Conservation (phyloP, 1,284 basidiomycete genomes). For the Sphagnurus paluster region DNA sequence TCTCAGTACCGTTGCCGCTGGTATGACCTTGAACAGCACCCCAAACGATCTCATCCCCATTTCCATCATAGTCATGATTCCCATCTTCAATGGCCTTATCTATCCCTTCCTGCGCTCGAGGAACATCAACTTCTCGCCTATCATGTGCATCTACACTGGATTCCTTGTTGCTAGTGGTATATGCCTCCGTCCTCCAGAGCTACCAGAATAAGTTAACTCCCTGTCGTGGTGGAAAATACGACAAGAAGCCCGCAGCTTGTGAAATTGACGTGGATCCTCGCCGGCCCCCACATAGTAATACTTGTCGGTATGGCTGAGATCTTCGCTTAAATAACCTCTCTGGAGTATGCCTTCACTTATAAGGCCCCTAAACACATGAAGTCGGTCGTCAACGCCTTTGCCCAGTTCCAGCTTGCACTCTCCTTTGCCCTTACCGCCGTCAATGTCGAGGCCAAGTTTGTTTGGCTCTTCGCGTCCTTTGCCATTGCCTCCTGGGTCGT, state of each 20-base stretch:
- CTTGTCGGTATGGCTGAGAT: conserved; percentile 53
- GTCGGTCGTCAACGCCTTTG: conserved; percentile 54
- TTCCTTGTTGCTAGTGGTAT: conserved; percentile 65
- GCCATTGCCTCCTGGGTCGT: conserved; percentile 48
- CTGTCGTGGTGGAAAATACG: conserved; percentile 38
- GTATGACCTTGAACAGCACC: conserved; percentile 51
- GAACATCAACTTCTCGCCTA: conserved; percentile 60
- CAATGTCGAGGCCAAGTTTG: conserved; percentile 40
- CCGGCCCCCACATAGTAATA: conserved; percentile 48
- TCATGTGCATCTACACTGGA: conserved; percentile 64
- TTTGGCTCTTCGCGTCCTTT: conserved; percentile 47
- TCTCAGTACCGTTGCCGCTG: conserved; percentile 50
- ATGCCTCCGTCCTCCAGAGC: conserved; percentile 55
- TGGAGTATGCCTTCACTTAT: conserved; percentile 68
- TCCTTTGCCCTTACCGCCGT: conserved; percentile 46
- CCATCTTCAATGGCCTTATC: conserved; percentile 48
- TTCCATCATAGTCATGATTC: conserved; percentile 48
- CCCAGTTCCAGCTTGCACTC: conserved; percentile 52
- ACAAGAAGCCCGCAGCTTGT: conserved; percentile 36
- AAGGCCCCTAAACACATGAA: conserved; percentile 60
- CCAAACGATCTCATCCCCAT: conserved; percentile 66
- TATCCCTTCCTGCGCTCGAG: conserved; percentile 55
- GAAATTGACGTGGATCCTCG: conserved; percentile 45
- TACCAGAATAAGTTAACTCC: conserved; percentile 49
- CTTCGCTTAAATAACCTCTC: conserved; percentile 62